These are phyloP conservation scores for Boeremia exigua DNA, from an alignment of 2,329 filamentous ascomycete species.

Conservation along the genomic window DNA sequence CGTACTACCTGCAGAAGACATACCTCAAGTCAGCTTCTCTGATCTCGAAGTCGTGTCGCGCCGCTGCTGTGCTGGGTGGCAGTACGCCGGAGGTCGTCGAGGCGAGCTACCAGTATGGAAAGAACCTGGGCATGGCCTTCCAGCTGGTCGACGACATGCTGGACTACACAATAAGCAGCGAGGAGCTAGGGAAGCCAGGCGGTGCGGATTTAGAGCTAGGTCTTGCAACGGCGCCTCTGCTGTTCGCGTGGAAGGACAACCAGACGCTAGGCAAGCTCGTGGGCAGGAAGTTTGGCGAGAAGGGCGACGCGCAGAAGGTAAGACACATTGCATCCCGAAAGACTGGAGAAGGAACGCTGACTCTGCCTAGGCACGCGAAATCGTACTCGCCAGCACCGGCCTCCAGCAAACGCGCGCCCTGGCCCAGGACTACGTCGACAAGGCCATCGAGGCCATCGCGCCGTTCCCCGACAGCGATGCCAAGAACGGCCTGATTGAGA, in stretches of 20 bases:
- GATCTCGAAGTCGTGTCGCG: slow-evolving; percentile 94
- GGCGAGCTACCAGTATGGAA: slow-evolving; percentile 88
- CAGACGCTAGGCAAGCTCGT: slow-evolving; percentile 85
- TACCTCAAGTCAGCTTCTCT: slow-evolving; percentile 96
- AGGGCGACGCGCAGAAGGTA: slow-evolving; percentile 86
- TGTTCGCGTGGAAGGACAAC: slow-evolving; percentile 95
- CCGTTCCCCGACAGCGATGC: slow-evolving; percentile 93
- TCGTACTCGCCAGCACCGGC: slow-evolving; percentile 83
- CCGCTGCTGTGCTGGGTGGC: slow-evolving; percentile 83
- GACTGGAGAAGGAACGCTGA: slow-evolving; percentile 25
- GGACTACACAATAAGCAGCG: slow-evolving; percentile 87
- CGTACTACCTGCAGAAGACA: slow-evolving; percentile 97
- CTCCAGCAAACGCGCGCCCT: slow-evolving; percentile 90
- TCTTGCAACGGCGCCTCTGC: slow-evolving; percentile 86
- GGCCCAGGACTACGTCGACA: slow-evolving; percentile 88
- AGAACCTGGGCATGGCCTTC: slow-evolving; percentile 92
- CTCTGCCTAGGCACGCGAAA: slow-evolving; percentile 74
- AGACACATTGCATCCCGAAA: slow-evolving; percentile 39
- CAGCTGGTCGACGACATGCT: slow-evolving; percentile 98
- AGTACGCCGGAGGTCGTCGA: slow-evolving; percentile 81
- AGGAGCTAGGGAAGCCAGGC: slow-evolving; percentile 90
- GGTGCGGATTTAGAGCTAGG: slow-evolving; percentile 93
- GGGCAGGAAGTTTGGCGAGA: slow-evolving; percentile 82
- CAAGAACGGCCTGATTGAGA: slow-evolving; percentile 87
- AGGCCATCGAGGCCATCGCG: slow-evolving; percentile 83